phyloP scores from a whole-genome alignment of 441 rosid species.

The Pelargonium myrrhifolium region DNA sequence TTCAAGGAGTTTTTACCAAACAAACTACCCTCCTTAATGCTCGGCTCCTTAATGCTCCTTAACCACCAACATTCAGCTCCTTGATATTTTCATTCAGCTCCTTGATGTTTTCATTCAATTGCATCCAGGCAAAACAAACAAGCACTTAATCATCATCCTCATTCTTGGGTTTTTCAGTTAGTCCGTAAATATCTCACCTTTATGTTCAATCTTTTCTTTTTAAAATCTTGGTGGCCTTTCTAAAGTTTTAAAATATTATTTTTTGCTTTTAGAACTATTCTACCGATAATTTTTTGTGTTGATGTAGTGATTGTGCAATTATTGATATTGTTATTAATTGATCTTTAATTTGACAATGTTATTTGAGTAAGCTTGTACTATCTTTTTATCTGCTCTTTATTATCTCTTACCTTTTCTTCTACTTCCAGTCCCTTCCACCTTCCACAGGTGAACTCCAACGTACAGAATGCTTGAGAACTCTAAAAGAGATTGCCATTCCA shows the following conservation, averaged over 20 bases:
- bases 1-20: no score
- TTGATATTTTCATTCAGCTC: no score
- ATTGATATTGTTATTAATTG: not conserved
- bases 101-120: no score
- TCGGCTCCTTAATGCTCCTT: no score
- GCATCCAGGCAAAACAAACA: no score
- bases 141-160: not conserved
- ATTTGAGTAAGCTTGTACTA: not conserved
- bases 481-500: constrained; percentile 76
- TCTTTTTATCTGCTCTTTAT: constrained; percentile 2
- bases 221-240: not conserved
- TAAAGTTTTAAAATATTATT: not conserved
- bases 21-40: no score
- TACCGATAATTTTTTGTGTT: not conserved
- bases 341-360: not conserved
- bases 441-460: constrained; percentile 89
- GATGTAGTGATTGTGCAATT: not conserved
- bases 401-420: constrained; percentile 19
- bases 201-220: not conserved
- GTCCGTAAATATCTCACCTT: not conserved
- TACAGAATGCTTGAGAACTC: constrained; percentile 84
- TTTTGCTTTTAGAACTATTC: not conserved
- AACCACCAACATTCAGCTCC: no score
- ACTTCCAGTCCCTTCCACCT: constrained; percentile 63
- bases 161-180: not conserved